These are phyloP conservation scores for Apocynum venetum DNA, from an alignment of 257 asterid genomes.

Conservation along the genomic window DNA sequence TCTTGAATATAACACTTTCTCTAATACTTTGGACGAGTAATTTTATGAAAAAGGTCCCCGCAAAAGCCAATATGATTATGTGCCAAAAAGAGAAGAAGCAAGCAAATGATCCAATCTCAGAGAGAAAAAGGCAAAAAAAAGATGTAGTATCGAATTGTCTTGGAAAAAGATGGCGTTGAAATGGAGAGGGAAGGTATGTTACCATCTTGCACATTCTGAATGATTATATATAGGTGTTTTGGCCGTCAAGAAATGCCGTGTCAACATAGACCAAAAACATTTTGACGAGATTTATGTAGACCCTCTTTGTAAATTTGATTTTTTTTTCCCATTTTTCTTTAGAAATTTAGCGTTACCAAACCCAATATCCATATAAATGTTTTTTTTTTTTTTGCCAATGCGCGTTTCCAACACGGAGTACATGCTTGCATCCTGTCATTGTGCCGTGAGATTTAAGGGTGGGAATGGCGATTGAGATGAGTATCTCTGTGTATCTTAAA, in stretches of 20 bases:
- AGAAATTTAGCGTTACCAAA: neutral
- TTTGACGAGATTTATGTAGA: constrained; percentile 4
- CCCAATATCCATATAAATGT: neutral
- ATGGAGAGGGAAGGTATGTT: constrained; percentile 6
- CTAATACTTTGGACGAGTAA: no score
- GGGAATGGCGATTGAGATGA: neutral
- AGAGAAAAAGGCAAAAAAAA: neutral
- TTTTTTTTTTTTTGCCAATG: neutral
- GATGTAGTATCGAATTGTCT: neutral
- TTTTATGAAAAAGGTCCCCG: neutral
- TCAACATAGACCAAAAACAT: constrained; percentile 3
- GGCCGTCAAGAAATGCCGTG: constrained; percentile 5
- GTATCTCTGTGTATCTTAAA: neutral
- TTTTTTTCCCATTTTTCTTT: no score
- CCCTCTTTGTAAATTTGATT: neutral
- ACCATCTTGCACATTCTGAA: constrained; percentile 13
- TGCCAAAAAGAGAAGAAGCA: neutral
- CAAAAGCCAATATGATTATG: neutral
- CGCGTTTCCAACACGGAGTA: constrained; percentile 5
- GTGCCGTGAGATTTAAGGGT: constrained; percentile 9
- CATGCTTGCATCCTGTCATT: neutral
- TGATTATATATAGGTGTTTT: constrained; percentile 14
- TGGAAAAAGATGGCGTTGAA: neutral
- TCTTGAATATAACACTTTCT: neutral
- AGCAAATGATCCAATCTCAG: neutral